Evolutionary conservation across 75 land plant genomes (phyloP).

Genomic region (Larix kaempferi): DNA sequence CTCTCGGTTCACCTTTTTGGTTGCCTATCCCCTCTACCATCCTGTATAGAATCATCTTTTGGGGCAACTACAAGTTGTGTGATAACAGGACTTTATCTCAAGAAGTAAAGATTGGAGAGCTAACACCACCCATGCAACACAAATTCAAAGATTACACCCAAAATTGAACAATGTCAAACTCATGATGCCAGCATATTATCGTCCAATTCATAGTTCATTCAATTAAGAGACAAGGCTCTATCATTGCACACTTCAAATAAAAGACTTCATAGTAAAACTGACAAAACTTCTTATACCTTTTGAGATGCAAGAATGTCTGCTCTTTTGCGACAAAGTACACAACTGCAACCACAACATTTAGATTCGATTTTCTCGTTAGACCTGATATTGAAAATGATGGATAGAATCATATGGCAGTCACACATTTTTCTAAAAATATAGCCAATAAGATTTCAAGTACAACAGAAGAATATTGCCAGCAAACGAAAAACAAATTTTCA

Average conservation of each 20-base stretch:
- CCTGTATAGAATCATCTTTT: too few species aligned
- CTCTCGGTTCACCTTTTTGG: too few species aligned
- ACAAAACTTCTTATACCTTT: conserved; percentile 35
- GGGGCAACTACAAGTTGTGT: too few species aligned
- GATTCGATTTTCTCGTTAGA: background rate
- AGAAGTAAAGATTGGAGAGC: too few species aligned
- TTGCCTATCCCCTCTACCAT: too few species aligned
- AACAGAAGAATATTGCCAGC: background rate
- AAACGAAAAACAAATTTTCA: background rate
- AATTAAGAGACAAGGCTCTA: background rate
- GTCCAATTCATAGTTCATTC: background rate
- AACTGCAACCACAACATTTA: conserved; percentile 33
- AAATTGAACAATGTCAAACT: background rate
- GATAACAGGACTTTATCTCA: too few species aligned
- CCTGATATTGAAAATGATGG: background rate
- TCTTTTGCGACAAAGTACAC: conserved; percentile 77
- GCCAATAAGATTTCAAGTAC: background rate
- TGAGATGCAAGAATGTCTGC: conserved; percentile 74
- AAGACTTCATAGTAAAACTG: background rate
- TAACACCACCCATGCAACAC: background rate
- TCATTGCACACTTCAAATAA: background rate
- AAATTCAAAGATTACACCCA: background rate
- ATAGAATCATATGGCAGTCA: background rate
- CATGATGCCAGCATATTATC: background rate
- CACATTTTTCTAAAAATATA: background rate